Percentiles rank a stretch among this genome's conserved stretches.
Evolutionary conservation across 1,284 basidiomycete species (phyloP).

Genomic region (Cystobasidiaceae sp.): DNA sequence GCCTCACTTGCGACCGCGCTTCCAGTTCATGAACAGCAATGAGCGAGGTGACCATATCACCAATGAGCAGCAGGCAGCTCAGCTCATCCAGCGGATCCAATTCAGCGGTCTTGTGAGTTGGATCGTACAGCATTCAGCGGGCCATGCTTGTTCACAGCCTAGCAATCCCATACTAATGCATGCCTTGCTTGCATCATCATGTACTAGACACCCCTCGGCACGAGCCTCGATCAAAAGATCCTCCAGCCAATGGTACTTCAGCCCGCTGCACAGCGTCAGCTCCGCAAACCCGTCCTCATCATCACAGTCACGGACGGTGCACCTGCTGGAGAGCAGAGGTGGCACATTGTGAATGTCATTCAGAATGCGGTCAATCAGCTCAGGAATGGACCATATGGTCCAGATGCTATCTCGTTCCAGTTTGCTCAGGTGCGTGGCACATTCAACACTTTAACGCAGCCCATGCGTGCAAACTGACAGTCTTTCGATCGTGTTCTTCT

Average conservation of each 20-base stretch:
- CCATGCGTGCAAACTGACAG: too few species aligned
- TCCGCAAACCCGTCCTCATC: conserved; percentile 51
- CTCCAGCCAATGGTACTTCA: conserved; percentile 50
- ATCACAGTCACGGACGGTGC: conserved; percentile 43
- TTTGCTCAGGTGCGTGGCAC: conserved; percentile 47
- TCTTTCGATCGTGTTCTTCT: too few species aligned
- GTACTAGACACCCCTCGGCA: conserved; percentile 43
- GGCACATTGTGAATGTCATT: conserved; percentile 49
- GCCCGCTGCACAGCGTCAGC: conserved; percentile 45
- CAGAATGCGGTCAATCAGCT: conserved; percentile 46
- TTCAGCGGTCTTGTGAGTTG: conserved; percentile 47
- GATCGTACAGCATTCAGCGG: neutral
- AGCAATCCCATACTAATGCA: neutral
- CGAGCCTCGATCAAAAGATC: conserved; percentile 49
- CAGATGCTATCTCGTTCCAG: conserved; percentile 50
- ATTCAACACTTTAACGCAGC: too few species aligned
- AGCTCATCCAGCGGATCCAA: conserved; percentile 49
- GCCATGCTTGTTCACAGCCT: neutral
- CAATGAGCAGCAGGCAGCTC: conserved; percentile 46
- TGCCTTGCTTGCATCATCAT: neutral
- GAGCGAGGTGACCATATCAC: conserved; percentile 50
- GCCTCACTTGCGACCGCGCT: neutral
- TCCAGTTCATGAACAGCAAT: conserved; percentile 51
- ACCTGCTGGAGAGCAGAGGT: conserved; percentile 47
- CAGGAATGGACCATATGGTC: conserved; percentile 47